Percentiles rank a stretch among this genome's conserved stretches.
These are phyloP conservation scores for Yamadazyma kanchanaburiensis DNA, from an alignment of 1,139 yeast species.

Conservation along the genomic window DNA sequence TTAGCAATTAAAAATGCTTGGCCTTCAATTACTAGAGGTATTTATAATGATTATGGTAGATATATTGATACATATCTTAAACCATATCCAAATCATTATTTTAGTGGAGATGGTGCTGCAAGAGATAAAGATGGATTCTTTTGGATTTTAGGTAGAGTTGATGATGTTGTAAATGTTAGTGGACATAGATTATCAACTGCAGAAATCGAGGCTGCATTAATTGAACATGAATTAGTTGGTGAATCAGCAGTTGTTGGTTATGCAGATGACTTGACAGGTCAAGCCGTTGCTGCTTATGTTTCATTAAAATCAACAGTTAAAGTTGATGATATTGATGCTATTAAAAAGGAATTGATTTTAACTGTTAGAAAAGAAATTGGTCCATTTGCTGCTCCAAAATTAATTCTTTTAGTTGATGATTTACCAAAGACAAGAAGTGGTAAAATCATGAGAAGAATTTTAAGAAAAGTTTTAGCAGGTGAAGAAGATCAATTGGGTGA, in stretches of 20 bases:
- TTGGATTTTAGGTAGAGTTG: slow-evolving; percentile 82
- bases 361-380: slow-evolving; percentile 81
- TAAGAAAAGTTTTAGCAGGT: slow-evolving; percentile 73
- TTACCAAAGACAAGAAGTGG: slow-evolving; percentile 84
- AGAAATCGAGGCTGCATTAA: slow-evolving; percentile 75
- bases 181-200: slow-evolving; percentile 82
- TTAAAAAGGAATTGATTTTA: slow-evolving; percentile 65
- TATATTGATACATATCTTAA: slow-evolving; percentile 69
- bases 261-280: slow-evolving; percentile 79
- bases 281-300: slow-evolving; percentile 80
- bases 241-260: slow-evolving; percentile 81
- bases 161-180: slow-evolving; percentile 78
- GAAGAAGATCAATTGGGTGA: slow-evolving; percentile 80
- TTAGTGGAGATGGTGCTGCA: slow-evolving; percentile 83
- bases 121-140: slow-evolving; percentile 73
- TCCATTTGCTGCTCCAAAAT: slow-evolving; percentile 80
- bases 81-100: slow-evolving; percentile 67
- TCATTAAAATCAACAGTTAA: slow-evolving; percentile 49
- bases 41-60: slow-evolving; percentile 66
- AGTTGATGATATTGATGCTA: slow-evolving; percentile 46
- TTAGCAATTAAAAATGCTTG: slow-evolving; percentile 67
- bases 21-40: slow-evolving; percentile 80
- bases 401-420: slow-evolving; percentile 68
- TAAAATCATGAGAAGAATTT: slow-evolving; percentile 79
- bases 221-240: slow-evolving; percentile 66